A percentile compares a stretch with the other conserved stretches of the same genome.
Evolutionary conservation across 2,329 filamentous ascomycete species (phyloP).

Genomic region (Aspergillus thermomutatus): DNA sequence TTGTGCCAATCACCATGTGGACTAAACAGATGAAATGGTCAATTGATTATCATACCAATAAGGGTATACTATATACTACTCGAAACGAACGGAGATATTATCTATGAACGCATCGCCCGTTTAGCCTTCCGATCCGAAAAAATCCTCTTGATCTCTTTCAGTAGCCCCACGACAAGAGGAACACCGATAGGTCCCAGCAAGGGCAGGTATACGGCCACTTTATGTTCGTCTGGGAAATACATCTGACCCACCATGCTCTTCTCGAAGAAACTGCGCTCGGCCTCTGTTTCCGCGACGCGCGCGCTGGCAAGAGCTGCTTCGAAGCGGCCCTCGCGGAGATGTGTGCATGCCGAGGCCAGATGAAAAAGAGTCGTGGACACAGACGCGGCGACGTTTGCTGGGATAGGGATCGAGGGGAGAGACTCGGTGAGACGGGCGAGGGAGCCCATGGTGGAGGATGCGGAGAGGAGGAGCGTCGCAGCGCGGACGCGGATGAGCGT

Average conservation of each 20-base stretch:
- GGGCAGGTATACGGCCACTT: conserved; percentile 92
- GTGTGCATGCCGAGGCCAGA: conserved; percentile 71
- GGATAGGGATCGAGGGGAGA: conserved; percentile 87
- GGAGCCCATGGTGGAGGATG: conserved; percentile 90
- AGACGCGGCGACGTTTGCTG: conserved; percentile 77
- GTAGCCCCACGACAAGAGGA: conserved; percentile 74
- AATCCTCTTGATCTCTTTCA: conserved; percentile 72
- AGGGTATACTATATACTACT: conserved; percentile 3
- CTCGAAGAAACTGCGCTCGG: conserved; percentile 94
- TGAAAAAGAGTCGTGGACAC: conserved; percentile 76
- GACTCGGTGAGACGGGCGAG: conserved; percentile 80
- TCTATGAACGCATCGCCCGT: conserved; percentile 9
- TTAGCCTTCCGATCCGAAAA: conserved; percentile 29
- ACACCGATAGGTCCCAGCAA: conserved; percentile 87
- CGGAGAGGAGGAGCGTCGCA: conserved; percentile 79
- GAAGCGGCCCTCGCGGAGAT: conserved; percentile 60
- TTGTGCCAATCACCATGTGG: background rate
- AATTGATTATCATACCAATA: background rate
- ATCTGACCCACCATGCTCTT: conserved; percentile 99
- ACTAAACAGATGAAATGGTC: background rate
- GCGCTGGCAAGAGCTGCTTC: conserved; percentile 72
- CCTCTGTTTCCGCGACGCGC: conserved; percentile 79
- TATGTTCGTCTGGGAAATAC: conserved; percentile 98
- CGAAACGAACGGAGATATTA: background rate
- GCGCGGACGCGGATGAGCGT: conserved; percentile 82